phyloP scores from a whole-genome alignment of 1,139 yeast genomes.

The Saccharomyces hybrid region DNA sequence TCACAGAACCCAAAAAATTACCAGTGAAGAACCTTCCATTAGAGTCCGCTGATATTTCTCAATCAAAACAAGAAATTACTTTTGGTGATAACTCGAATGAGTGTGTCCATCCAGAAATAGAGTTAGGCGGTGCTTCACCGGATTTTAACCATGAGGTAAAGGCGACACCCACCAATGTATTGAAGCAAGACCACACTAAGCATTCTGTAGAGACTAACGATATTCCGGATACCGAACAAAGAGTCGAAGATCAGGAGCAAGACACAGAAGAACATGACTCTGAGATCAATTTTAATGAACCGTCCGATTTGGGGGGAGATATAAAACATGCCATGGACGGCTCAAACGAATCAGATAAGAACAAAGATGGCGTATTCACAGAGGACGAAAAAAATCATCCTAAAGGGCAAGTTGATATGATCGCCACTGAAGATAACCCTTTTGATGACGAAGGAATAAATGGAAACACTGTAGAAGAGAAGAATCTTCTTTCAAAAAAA shows the following conservation, averaged over 20 bases:
- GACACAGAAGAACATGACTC: no score
- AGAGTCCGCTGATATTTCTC: not conserved
- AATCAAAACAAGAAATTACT: not conserved
- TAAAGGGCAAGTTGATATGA: not conserved
- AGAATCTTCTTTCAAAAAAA: not conserved
- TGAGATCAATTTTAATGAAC: no score
- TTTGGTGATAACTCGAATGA: not conserved
- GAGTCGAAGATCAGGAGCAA: no score
- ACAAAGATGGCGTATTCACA: not conserved
- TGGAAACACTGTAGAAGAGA: not conserved
- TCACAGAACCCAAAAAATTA: not conserved
- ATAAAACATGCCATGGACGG: no score
- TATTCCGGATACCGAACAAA: no score
- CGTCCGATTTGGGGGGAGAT: not conserved
- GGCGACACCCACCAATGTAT: not conserved
- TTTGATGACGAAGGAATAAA: not conserved
- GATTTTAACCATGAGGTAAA: not conserved
- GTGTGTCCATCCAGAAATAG: not conserved
- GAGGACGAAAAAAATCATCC: not conserved
- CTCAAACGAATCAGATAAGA: not conserved
- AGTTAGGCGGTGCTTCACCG: not conserved
- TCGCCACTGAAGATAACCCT: not conserved
- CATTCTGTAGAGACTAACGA: no score
- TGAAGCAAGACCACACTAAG: not conserved
- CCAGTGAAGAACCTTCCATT: not conserved